Conservation (phyloP, 306 rosid genomes). For the Trifolium repens region DNA sequence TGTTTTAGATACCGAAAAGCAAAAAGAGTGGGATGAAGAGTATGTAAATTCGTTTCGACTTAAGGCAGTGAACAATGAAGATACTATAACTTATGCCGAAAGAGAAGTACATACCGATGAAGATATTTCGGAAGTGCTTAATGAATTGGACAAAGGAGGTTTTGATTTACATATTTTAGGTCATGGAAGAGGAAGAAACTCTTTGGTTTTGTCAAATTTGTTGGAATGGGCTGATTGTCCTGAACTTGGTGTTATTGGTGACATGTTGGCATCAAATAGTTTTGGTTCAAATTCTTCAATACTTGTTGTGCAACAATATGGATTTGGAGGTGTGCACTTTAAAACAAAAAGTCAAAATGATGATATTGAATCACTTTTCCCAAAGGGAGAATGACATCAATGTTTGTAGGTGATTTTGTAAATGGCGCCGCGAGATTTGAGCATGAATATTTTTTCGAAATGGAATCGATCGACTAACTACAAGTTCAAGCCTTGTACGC, state of each 20-base stretch:
- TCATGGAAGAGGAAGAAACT: conserved; percentile 16
- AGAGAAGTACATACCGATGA: conserved; percentile 42
- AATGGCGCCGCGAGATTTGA: not conserved
- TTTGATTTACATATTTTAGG: conserved; percentile 19
- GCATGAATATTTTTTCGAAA: not conserved
- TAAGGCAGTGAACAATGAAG: conserved; percentile 20
- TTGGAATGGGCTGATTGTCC: conserved; percentile 25
- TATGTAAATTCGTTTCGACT: conserved; percentile 45
- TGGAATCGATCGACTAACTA: not conserved
- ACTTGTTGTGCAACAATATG: conserved; percentile 34
- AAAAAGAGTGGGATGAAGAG: conserved; percentile 47
- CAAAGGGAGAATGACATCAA: not conserved
- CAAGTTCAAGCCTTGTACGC: no score
- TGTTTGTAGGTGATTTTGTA: not conserved
- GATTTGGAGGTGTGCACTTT: conserved; percentile 6
- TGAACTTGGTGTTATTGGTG: conserved; percentile 27
- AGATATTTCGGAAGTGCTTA: conserved; percentile 27
- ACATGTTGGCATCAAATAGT: conserved; percentile 29
- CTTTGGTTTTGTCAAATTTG: not conserved
- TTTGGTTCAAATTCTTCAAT: conserved; percentile 31
- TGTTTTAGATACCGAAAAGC: not conserved
- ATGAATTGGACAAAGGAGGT: not conserved
- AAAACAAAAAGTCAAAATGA: not conserved
- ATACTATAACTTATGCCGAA: conserved; percentile 34
- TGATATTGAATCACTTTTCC: not conserved